These are phyloP conservation scores for Hibiscus syriacus DNA, from an alignment of 345 rosid species.

Conservation along the genomic window DNA sequence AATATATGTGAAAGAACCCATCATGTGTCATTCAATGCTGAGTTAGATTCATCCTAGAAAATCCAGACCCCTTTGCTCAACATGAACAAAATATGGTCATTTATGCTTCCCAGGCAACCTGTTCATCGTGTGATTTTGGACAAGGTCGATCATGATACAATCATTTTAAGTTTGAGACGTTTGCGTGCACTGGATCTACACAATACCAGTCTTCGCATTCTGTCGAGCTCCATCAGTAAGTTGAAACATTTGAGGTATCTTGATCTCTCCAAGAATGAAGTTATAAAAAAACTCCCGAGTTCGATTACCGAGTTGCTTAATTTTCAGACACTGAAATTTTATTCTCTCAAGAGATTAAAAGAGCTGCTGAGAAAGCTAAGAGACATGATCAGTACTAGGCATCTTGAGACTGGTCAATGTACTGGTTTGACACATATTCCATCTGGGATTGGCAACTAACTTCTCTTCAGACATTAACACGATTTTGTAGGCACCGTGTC, in stretches of 20 bases:
- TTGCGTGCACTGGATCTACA: slow-evolving; percentile 1
- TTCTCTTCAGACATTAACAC: slow-evolving; percentile 8
- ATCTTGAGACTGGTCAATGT: slow-evolving; percentile 11
- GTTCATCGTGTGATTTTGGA: slow-evolving; percentile 3
- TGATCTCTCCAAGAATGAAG: slow-evolving; percentile 9
- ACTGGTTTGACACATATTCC: slow-evolving; percentile 10
- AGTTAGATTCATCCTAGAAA: too few species aligned
- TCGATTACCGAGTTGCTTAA: slow-evolving; percentile 7
- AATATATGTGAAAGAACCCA: too few species aligned
- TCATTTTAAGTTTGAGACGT: slow-evolving; percentile 9
- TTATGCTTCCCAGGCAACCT: slow-evolving; percentile 6
- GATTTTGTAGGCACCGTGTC: background rate
- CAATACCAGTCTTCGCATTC: background rate
- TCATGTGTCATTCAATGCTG: too few species aligned
- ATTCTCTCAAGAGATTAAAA: background rate
- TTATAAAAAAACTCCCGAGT: slow-evolving; percentile 2
- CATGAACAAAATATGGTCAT: background rate
- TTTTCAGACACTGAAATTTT: background rate
- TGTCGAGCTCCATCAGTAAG: background rate
- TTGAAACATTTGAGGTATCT: slow-evolving; percentile 7
- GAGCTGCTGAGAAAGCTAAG: slow-evolving; percentile 6
- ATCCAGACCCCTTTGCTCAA: too few species aligned
- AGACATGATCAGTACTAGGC: slow-evolving; percentile 4
- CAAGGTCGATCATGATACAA: background rate
- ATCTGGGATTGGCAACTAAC: slow-evolving; percentile 5